A percentile compares a stretch with the other conserved stretches of the same genome.
phyloP scores from a whole-genome alignment of 2,329 filamentous ascomycete species.

The Colletotrichum truncatum region DNA sequence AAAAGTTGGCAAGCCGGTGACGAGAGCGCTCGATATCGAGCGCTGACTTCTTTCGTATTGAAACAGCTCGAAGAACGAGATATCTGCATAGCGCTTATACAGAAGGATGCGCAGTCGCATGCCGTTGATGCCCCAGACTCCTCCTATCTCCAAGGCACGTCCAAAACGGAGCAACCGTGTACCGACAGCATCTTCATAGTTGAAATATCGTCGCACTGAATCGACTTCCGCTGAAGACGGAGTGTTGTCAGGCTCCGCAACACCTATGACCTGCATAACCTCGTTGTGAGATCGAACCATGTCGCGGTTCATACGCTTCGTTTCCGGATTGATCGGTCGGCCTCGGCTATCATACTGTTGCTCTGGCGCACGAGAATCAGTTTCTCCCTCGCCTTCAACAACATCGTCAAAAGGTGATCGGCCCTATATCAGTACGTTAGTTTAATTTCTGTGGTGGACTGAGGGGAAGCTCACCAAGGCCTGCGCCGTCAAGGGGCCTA shows the following conservation, averaged over 20 bases:
- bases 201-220: conserved; percentile 51
- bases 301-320: conserved; percentile 63
- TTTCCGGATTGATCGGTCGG: conserved; percentile 63
- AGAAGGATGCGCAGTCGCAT: conserved; percentile 64
- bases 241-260: conserved; percentile 65
- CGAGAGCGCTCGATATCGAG: conserved; percentile 42
- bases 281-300: conserved; percentile 70
- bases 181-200: conserved; percentile 59
- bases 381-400: conserved; percentile 57
- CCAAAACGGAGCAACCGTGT: conserved; percentile 44
- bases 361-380: conserved; percentile 47
- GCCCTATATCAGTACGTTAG: conserved; percentile 48
- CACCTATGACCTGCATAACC: conserved; percentile 70
- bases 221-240: conserved; percentile 49
- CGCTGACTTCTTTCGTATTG: conserved; percentile 43
- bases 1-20: conserved; percentile 51
- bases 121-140: conserved; percentile 62
- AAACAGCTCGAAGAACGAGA: conserved; percentile 57
- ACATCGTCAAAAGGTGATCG: conserved; percentile 69
- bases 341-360: conserved; percentile 66
- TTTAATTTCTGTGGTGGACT: neutral
- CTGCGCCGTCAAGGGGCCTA: conserved; percentile 63
- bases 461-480: conserved; percentile 55
- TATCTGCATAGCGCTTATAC: conserved; percentile 58
- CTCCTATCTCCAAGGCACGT: conserved; percentile 49